A percentile compares a stretch with the other conserved stretches of the same genome.
These are phyloP conservation scores for Zygosaccharomyces lentus DNA, from an alignment of 805 yeast genomes.

Conservation along the genomic window DNA sequence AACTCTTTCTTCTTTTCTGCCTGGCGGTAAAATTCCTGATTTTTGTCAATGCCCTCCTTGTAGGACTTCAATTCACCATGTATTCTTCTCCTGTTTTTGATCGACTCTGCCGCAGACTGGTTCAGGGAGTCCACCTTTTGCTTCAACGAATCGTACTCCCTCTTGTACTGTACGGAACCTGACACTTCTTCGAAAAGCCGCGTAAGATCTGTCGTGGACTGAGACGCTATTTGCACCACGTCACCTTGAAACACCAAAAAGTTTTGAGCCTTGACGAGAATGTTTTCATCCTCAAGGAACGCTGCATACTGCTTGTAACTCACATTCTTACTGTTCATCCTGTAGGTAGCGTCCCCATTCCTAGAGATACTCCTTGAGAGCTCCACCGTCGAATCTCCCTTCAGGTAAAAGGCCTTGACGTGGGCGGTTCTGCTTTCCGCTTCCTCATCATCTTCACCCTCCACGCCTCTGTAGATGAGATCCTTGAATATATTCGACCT, in stretches of 20 bases:
- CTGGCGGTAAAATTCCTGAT: constrained; percentile 58
- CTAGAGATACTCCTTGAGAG: constrained; percentile 59
- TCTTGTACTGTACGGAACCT: constrained; percentile 66
- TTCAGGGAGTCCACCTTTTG: constrained; percentile 64
- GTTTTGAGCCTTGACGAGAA: constrained; percentile 82
- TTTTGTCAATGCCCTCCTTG: constrained; percentile 68
- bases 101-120: constrained; percentile 57
- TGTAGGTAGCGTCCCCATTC: constrained; percentile 63
- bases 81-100: constrained; percentile 63
- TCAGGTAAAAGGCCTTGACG: constrained; percentile 74
- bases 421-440: constrained; percentile 47
- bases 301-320: constrained; percentile 61
- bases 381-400: constrained; percentile 50
- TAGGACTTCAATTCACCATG: constrained; percentile 75
- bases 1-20: constrained; percentile 45
- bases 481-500: constrained; percentile 73
- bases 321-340: constrained; percentile 56
- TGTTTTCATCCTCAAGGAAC: constrained; percentile 69
- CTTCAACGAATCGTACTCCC: constrained; percentile 61
- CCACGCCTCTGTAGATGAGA: constrained; percentile 69
- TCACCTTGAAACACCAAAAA: constrained; percentile 96
- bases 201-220: constrained; percentile 72
- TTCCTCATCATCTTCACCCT: constrained; percentile 25
- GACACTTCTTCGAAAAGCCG: constrained; percentile 74
- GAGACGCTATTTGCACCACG: constrained; percentile 88